Base-by-base conservation (phyloP, 1,284 basidiomycete genomes). In the Porodaedalea pini region DNA sequence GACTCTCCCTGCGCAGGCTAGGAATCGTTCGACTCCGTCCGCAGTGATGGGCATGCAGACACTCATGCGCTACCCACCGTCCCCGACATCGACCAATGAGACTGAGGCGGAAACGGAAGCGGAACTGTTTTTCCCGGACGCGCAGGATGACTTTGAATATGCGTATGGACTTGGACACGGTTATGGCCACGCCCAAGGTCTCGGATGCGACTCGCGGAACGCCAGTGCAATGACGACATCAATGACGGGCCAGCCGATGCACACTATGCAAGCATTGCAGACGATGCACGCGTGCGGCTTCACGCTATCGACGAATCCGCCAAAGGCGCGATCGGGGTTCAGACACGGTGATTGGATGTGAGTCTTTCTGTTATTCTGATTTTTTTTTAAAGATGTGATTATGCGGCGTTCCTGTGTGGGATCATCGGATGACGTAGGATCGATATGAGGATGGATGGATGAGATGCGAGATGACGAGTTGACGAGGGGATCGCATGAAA, bases 311-410 rank as follows among this genome's bases (percentile, higher is more conserved):
- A 81, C 71, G 66, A 90, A 90, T 64, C 86, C 88, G 2, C 87
- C 88, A 2, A 89, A 87, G 66, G 82, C 86, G n/a, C 79, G 80
- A 64, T 80, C 80, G 2, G 82, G 73, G 63, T 90, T 90, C 70
- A 75, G 88, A 61, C 72, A 79, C 1, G 88, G 88, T 3, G 88
- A 90, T 64, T 90, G 88, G 88, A 86, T 90, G 86, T 90, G 68
- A 73, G 87, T 81, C 29, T 41, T 27, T 44, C 54, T 27, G 7
- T 19, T 43, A 13, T 52, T 51, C 13, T 55, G 40, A 29, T 44
- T 54, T 15, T 27, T n/a, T 51, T n/a, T 17, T 23, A n/a, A n/a
- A n/a, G n/a, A n/a, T n/a, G n/a, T n/a, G n/a, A n/a, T 32, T 34
- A n/a, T 52, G 23, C 25, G 21, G 15, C 44, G 8, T 47, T 31